Percentiles rank a stretch among this genome's conserved stretches.
Evolutionary conservation across 176 grass and related monocot species (phyloP).

Genomic region (Triticum turgidum): DNA sequence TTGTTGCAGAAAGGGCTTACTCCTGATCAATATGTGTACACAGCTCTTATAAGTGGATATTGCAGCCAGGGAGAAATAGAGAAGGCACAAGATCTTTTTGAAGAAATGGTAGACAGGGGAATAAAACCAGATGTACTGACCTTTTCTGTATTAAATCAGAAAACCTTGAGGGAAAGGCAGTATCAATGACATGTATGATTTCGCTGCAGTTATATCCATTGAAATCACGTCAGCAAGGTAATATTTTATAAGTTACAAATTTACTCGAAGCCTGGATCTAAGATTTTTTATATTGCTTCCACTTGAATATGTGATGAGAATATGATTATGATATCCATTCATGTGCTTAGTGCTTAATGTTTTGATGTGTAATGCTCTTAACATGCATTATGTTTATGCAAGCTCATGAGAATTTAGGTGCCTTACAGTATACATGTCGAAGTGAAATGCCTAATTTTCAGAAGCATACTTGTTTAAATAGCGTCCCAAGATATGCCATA

Average conservation of each 20-base stretch:
- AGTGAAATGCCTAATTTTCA: too few relatives aligned
- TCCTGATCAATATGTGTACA: slow-evolving; percentile 66
- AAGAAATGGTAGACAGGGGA: slow-evolving; percentile 67
- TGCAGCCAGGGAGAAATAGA: slow-evolving; percentile 59
- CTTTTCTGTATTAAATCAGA: slow-evolving; percentile 45
- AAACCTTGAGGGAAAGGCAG: not conserved
- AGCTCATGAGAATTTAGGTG: not conserved
- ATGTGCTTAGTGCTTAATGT: not conserved
- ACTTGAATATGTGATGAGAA: not conserved
- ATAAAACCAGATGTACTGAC: slow-evolving; percentile 48
- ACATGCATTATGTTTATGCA: slow-evolving; percentile 9
- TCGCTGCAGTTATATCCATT: not conserved
- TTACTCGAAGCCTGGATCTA: not conserved
- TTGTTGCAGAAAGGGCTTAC: slow-evolving; percentile 57
- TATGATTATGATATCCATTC: slow-evolving; percentile 5
- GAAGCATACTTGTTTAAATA: too few relatives aligned
- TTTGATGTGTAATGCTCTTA: slow-evolving; percentile 1
- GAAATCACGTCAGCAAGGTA: not conserved
- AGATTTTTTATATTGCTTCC: not conserved
- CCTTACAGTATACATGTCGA: too few relatives aligned
- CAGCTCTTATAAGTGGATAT: slow-evolving; percentile 70
- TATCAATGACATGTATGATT: not conserved
- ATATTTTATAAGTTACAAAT: slow-evolving; percentile 1
- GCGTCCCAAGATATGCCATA: too few relatives aligned
- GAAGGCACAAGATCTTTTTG: slow-evolving; percentile 53